Evolutionary conservation across 163 green algal genomes (phyloP).

Genomic region (Chloromonas sp.): DNA sequence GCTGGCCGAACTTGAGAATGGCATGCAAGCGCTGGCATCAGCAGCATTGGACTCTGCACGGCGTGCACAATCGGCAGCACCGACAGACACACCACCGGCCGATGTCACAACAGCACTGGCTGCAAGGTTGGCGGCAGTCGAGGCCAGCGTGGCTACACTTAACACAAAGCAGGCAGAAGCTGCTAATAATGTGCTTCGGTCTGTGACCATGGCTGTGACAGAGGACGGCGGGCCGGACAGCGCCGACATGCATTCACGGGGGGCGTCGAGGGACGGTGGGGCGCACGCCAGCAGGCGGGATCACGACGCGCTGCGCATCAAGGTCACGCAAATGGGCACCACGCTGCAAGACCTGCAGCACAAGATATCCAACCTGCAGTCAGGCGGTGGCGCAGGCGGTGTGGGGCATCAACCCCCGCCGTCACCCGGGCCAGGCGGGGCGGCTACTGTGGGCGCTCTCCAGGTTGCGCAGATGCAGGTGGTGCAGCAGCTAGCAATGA

Average conservation of each 20-base stretch:
- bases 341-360: background rate
- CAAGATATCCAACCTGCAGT: background rate
- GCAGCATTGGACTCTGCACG: background rate
- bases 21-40: background rate
- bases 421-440: background rate
- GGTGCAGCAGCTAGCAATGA: slow-evolving; percentile 3
- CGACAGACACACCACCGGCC: background rate
- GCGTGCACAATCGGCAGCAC: background rate
- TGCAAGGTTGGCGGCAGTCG: background rate
- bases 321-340: background rate
- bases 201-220: background rate
- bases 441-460: background rate
- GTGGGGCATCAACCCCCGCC: background rate
- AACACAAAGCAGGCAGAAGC: too few species aligned
- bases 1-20: background rate
- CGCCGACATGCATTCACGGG: background rate
- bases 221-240: background rate
- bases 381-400: background rate
- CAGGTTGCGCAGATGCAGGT: slow-evolving; percentile 4
- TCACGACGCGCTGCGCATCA: background rate
- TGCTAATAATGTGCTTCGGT: too few species aligned
- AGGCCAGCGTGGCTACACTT: background rate
- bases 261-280: background rate
- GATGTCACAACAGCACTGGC: background rate
- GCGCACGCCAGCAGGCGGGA: background rate